Percentiles rank a stretch among this genome's conserved stretches.
Evolutionary conservation across 805 yeast genomes (phyloP).

Genomic region (Spathaspora passalidarum): DNA sequence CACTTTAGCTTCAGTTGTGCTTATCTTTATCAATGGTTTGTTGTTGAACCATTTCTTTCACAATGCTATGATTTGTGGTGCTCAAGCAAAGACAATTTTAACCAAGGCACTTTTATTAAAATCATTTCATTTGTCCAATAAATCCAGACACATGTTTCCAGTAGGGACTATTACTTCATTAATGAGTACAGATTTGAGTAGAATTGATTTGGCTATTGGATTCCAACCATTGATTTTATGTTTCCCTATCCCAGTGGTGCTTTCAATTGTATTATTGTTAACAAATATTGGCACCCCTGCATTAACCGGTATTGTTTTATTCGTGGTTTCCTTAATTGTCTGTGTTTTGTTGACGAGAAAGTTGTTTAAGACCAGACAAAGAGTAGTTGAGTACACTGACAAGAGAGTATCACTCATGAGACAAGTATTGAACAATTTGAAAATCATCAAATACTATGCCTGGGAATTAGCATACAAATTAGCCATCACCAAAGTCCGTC

Average conservation of each 20-base stretch:
- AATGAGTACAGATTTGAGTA: constrained; percentile 41
- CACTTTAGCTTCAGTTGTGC: constrained; percentile 62
- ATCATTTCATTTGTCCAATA: constrained; percentile 34
- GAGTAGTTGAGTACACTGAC: constrained; percentile 38
- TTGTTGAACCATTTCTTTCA: constrained; percentile 42
- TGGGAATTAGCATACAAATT: constrained; percentile 45
- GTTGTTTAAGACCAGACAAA: constrained; percentile 34
- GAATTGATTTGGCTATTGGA: constrained; percentile 44
- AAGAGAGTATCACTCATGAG: constrained; percentile 40
- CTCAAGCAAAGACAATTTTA: constrained; percentile 36
- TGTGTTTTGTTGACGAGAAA: constrained; percentile 34
- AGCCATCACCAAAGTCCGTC: constrained; percentile 33
- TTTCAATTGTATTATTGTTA: constrained; percentile 35
- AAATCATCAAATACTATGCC: constrained; percentile 44
- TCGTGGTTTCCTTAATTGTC: constrained; percentile 29
- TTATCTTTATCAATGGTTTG: constrained; percentile 47
- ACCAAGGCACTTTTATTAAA: constrained; percentile 38
- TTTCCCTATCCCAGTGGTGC: constrained; percentile 41
- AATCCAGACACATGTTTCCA: constrained; percentile 32
- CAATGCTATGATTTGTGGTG: constrained; percentile 42
- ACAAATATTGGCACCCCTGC: constrained; percentile 37
- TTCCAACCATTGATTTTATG: constrained; percentile 41
- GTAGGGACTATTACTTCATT: constrained; percentile 40
- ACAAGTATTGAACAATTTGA: constrained; percentile 39
- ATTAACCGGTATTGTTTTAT: constrained; percentile 41